phyloP scores from a whole-genome alignment of 2,329 filamentous ascomycete species.

The Nigrograna mackinnonii region DNA sequence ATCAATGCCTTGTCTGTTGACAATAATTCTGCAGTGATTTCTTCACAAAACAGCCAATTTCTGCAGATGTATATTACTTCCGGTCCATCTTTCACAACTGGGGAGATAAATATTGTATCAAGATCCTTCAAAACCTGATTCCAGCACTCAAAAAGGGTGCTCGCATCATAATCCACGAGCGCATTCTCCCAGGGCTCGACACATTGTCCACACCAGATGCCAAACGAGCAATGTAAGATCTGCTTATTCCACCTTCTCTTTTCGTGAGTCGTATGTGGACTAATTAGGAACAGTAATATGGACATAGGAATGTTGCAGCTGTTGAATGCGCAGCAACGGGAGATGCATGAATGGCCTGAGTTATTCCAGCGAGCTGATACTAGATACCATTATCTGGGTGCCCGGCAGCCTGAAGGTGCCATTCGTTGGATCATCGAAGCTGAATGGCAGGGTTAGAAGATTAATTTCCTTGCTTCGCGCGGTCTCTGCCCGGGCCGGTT shows the following conservation, averaged over 20 bases:
- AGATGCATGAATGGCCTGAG: slow-evolving; percentile 12
- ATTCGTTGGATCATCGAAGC: slow-evolving; percentile 17
- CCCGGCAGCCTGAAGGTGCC: slow-evolving; percentile 11
- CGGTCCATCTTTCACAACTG: slow-evolving; percentile 61
- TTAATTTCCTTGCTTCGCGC: too few relatives aligned
- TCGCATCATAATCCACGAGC: slow-evolving; percentile 17
- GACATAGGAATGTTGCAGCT: slow-evolving; percentile 19
- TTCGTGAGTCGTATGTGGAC: slow-evolving; percentile 1
- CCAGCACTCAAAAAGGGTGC: slow-evolving; percentile 8
- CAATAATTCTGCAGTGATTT: slow-evolving; percentile 3
- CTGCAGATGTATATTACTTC: slow-evolving; percentile 53
- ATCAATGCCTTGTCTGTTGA: neutral
- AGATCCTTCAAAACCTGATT: slow-evolving; percentile 6
- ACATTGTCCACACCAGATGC: slow-evolving; percentile 9
- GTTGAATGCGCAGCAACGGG: slow-evolving; percentile 16
- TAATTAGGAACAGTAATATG: slow-evolving; percentile 14
- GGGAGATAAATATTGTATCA: slow-evolving; percentile 11
- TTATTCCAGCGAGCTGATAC: slow-evolving; percentile 13
- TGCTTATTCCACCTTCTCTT: neutral
- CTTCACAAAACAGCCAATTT: slow-evolving; percentile 5
- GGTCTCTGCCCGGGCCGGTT: too few relatives aligned
- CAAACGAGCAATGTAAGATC: slow-evolving; percentile 14
- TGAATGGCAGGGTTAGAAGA: slow-evolving; percentile 12
- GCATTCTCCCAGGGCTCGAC: slow-evolving; percentile 10
- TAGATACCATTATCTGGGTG: slow-evolving; percentile 12